These are phyloP conservation scores for Nelumbo lutea DNA, from an alignment of 164 flowering plant genomes.

Conservation along the genomic window DNA sequence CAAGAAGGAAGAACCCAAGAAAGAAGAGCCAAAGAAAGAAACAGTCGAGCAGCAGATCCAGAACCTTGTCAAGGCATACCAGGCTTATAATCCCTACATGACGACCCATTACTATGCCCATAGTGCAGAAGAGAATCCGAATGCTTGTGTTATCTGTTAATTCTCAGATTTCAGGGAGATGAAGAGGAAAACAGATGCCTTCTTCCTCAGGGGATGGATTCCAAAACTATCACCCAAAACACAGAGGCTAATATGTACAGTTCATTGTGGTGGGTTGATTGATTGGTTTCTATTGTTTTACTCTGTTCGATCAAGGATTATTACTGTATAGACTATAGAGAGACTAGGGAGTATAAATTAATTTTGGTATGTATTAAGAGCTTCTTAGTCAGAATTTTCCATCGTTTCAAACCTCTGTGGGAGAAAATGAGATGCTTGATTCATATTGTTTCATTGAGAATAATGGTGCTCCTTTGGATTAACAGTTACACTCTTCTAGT, in stretches of 20 bases:
- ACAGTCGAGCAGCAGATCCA: conserved; percentile 30
- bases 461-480: no score
- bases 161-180: not conserved
- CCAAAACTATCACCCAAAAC: not conserved
- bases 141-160: conserved; percentile 70
- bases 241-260: not conserved
- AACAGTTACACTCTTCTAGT: no score
- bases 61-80: conserved; percentile 46
- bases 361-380: no score
- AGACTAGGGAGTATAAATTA: no score
- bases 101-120: conserved; percentile 49
- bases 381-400: no score
- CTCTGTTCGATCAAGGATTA: not conserved
- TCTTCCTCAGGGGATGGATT: no score
- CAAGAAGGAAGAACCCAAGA: conserved; percentile 14
- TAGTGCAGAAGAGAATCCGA: conserved; percentile 81
- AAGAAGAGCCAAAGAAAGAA: conserved; percentile 22
- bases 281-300: not conserved
- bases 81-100: conserved; percentile 56
- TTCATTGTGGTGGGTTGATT: not conserved
- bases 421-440: no score
- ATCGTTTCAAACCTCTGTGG: no score
- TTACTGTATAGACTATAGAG: not conserved
- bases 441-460: no score
- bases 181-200: not conserved